Base-by-base conservation (phyloP, 2,329 filamentous ascomycete species). In the Fusarium pininemorale region DNA sequence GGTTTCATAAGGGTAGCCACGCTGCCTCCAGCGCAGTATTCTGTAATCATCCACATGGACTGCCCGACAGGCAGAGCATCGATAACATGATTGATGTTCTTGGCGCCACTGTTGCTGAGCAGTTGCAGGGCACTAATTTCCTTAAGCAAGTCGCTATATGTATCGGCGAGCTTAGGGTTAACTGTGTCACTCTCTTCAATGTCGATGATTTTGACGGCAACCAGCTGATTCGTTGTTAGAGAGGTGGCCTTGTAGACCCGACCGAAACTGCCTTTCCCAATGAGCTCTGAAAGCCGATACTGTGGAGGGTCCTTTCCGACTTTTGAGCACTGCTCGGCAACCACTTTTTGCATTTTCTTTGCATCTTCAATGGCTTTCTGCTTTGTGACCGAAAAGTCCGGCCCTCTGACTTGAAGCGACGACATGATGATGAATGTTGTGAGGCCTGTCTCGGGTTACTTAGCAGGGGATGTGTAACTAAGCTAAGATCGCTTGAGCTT, bases 31-130 rank as follows among this genome's bases (percentile, higher is more conserved):
- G 92, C 93, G 77, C 94, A 95, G 81, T 95, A 95, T 83, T 96
- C 93, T 67, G 93, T 95, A 63, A 96, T 90, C 85, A 96, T 94
- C 94, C 94, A 97, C 84, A 97, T 91, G 69, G 94, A 90, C 75
- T 93, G 91, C 47, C 93, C 92, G 42, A 96, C 90, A 14, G 93
- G 90, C 26, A 95, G 87, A 9, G 93, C 93, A 74, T 95, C 93
- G 76, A 95, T 91, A 58, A 96, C 92, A 76, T 91, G 89, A 80
- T 96, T 96, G 83, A 97, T 91, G 79, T 96, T 96, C 75, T 89
- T 89, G 24, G 93, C 93, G 54, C 91, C 92, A 74, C 88, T 92
- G 74, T 94, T 91, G 78, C 92, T 91, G 58, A 97, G 86, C 66
- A 93, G 86, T 77, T 93, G 90, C 56, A 97, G 85, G 30, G 94